Evolutionary conservation across 176 grass and related monocot genomes (phyloP), one percentile per base, ranked within the genome.

Genomic region (Triticum monococcum): DNA sequence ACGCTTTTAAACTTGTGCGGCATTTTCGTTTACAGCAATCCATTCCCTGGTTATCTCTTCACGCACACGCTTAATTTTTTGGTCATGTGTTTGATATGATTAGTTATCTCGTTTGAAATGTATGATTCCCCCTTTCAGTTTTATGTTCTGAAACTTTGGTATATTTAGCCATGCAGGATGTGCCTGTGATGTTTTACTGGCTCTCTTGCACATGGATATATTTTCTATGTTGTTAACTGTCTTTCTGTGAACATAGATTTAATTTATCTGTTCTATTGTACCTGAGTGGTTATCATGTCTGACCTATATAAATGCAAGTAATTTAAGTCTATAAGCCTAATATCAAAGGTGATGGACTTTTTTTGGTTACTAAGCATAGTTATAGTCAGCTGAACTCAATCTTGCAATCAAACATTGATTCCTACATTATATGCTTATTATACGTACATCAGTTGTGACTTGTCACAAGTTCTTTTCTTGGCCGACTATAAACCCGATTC

Each of bases 131-230:
- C 26, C 28, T 73, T 30, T 40, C 52, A 72, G 16, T 75, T 40
- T 45, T 83, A 74, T 84, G 32, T 38, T 84, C 16, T 83, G 23
- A 84, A 84, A 61, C 68, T 28, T 61, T 3, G 16, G 5, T 28
- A 18, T 63, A 74, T 45, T 84, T 75, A 62, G 30, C 9, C 36
- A 52, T 72, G 16, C 36, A 62, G 56, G 52, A 62, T 60, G 14
- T 83, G 23, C 41, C 24, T 62, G 4, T 20, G 36, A 13, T 0
- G 24, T 64, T 23, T 14, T 74, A 74, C 75, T 30, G 11, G 56
- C 12, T 12, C 18, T 84, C 17, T 75, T 81, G 36, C 22, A 30
- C 9, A 82, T 52, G 74, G 31, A 80, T 80, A 33, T 26, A 5
- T 59, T 12, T 80, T 7, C 80, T 69, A 8, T 76, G 36, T 41